These are phyloP conservation scores for Beta lomatogona DNA, from an alignment of 179 eudicot genomes.

Conservation along the genomic window DNA sequence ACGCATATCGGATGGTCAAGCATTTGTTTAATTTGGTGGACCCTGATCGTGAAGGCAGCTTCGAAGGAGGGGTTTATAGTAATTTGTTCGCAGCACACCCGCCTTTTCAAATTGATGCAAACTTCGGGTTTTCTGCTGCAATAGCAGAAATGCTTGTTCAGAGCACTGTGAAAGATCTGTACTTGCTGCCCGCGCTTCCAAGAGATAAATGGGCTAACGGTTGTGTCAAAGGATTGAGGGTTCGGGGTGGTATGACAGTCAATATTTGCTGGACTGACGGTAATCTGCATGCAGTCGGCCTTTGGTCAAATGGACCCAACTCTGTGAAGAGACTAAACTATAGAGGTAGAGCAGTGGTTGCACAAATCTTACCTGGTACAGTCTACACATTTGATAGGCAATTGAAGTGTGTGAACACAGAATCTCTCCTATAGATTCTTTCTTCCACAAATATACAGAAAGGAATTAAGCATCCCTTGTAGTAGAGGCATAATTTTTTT, in stretches of 20 bases:
- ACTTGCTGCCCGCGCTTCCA: slow-evolving; percentile 85
- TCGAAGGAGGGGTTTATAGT: slow-evolving; percentile 85
- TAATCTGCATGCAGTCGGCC: slow-evolving; percentile 60
- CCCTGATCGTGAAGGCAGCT: slow-evolving; percentile 57
- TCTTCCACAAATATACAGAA: background rate
- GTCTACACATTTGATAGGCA: slow-evolving; percentile 14
- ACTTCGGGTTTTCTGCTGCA: slow-evolving; percentile 85
- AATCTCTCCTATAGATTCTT: too few species aligned
- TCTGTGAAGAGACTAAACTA: slow-evolving; percentile 52
- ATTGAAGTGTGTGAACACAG: too few species aligned
- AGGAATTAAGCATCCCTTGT: background rate
- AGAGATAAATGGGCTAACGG: slow-evolving; percentile 80
- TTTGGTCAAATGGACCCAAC: slow-evolving; percentile 49
- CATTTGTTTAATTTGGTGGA: slow-evolving; percentile 81
- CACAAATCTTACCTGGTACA: slow-evolving; percentile 45
- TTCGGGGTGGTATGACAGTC: slow-evolving; percentile 72
- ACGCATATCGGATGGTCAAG: slow-evolving; percentile 80
- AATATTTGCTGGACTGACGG: slow-evolving; percentile 78
- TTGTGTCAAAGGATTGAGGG: slow-evolving; percentile 82
- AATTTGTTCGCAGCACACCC: slow-evolving; percentile 88
- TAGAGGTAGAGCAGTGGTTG: slow-evolving; percentile 45
- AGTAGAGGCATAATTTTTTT: slow-evolving; percentile 12
- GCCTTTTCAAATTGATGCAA: slow-evolving; percentile 94
- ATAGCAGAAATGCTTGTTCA: slow-evolving; percentile 86
- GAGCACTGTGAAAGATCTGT: slow-evolving; percentile 70